phyloP scores from a whole-genome alignment of 164 flowering plant genomes.

The Buxus sempervirens region DNA sequence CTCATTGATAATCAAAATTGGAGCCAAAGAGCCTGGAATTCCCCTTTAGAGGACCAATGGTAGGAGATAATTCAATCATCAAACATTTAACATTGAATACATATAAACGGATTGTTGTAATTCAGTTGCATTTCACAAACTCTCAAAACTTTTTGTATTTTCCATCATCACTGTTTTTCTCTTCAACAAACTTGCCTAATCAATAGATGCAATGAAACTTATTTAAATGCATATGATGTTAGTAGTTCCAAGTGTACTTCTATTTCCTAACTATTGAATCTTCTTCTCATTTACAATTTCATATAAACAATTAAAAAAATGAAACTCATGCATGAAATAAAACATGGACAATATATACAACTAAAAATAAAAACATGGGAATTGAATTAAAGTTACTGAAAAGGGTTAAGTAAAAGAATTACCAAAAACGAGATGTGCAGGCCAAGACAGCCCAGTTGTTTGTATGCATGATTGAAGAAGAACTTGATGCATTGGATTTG shows the following conservation, averaged over 20 bases:
- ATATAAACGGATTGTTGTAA: too few species aligned
- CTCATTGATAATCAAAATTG: too few species aligned
- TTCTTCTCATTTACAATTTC: too few species aligned
- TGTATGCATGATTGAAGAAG: constrained; percentile 68
- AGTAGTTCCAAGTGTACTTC: too few species aligned
- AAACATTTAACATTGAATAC: too few species aligned
- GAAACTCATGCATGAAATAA: background rate
- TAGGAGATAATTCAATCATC: too few species aligned
- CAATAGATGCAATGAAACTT: too few species aligned
- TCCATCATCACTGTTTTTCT: background rate
- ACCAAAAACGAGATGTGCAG: constrained; percentile 98
- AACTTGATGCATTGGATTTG: constrained; percentile 14
- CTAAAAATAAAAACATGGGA: background rate
- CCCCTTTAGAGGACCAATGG: too few species aligned
- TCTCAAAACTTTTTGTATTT: background rate
- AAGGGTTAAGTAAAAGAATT: constrained; percentile 10
- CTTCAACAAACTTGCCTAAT: background rate
- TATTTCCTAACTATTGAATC: too few species aligned
- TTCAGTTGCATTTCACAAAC: background rate
- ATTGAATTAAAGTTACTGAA: background rate
- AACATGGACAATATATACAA: background rate
- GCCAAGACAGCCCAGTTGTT: constrained; percentile 97
- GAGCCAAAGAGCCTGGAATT: too few species aligned
- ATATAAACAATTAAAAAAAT: background rate
- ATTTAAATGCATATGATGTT: too few species aligned